Evolutionary conservation across 2,329 filamentous ascomycete species (phyloP), one percentile per base, ranked within the genome.

Genomic region (Chrysoporthe cubensis): DNA sequence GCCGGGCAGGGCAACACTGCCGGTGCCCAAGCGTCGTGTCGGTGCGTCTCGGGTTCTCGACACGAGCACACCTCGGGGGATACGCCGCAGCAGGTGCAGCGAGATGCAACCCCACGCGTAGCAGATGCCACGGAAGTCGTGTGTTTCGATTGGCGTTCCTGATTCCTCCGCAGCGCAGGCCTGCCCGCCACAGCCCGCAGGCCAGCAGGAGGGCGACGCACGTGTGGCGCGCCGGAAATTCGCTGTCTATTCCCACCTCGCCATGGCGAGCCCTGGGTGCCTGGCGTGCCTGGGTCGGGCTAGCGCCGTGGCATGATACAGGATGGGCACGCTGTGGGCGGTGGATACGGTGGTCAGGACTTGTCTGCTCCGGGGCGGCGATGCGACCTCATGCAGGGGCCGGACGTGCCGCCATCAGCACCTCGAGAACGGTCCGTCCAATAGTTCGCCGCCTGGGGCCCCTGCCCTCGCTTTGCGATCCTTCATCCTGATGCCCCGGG

Each of bases 341-440:
- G 54, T 57, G 54, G 34, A 2, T 8, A 37, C 54, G 2, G 26
- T 32, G 32, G 16, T 40, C 54, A 54, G 50, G 26, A 11, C 56
- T 37, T 43, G 57, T 21, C n/a, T 43, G 40, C 2, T 42, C 34
- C 37, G 57, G 57, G 42, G 57, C 57, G 57, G 59, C 59, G 48
- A 61, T 61, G 59, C 59, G 14, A 61, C 59, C 7, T 46, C 43
- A 61, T 61, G 59, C 59, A 61, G 59, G 59, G 59, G 59, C 59
- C 58, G 58, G 18, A 37, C 14, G 11, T 21, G 4, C 4, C 16
- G 16, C 56, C 56, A 40, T n/a, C 56, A 16, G 16, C 21, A 2
- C 34, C 40, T 34, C 40, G 50, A 14, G 50, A 54, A 54, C 40
- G 34, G 21, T 21, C 56, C 16, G 42, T 60, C 40, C 57, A 60